A percentile compares a stretch with the other conserved stretches of the same genome.
phyloP scores from a whole-genome alignment of 2,329 filamentous ascomycete species.

The Aphanoascus verrucosus region DNA sequence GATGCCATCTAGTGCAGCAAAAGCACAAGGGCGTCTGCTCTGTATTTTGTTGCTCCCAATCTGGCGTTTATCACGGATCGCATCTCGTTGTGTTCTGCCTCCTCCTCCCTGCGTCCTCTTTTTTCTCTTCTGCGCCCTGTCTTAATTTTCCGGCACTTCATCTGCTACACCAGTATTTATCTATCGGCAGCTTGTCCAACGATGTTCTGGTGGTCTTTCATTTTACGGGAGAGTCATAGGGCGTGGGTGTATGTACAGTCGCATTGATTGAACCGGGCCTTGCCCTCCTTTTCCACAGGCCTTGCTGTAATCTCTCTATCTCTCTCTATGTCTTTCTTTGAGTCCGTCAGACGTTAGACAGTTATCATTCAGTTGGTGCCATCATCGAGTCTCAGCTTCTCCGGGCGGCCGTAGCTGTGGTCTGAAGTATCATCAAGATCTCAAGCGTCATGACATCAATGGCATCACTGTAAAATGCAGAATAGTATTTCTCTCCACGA shows the following conservation, averaged over 20 bases:
- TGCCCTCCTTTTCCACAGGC: slow-evolving; percentile 7
- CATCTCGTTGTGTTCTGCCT: not conserved
- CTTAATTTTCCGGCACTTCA: slow-evolving; percentile 9
- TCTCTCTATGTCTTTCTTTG: not conserved
- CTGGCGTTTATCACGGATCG: slow-evolving; percentile 5
- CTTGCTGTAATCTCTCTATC: slow-evolving; percentile 6
- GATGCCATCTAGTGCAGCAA: slow-evolving; percentile 63
- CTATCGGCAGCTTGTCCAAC: slow-evolving; percentile 1
- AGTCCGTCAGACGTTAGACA: slow-evolving; percentile 2
- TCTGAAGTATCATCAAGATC: not conserved
- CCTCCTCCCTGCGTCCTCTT: not conserved
- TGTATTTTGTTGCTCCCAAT: not conserved
- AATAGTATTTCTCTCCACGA: not conserved
- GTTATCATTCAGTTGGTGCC: not conserved
- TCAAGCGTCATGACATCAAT: not conserved
- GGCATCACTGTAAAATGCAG: no score
- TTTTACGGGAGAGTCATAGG: slow-evolving; percentile 14
- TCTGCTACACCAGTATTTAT: slow-evolving; percentile 5
- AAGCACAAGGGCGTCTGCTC: not conserved
- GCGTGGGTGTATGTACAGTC: slow-evolving; percentile 21
- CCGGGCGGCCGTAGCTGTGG: not conserved
- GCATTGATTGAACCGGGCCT: slow-evolving; percentile 15
- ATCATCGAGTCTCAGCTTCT: not conserved
- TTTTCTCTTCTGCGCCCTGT: slow-evolving; percentile 5
- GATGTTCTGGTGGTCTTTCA: slow-evolving; percentile 1